phyloP scores from a whole-genome alignment of 2,329 filamentous ascomycete genomes.

The Diaporthe destruens region DNA sequence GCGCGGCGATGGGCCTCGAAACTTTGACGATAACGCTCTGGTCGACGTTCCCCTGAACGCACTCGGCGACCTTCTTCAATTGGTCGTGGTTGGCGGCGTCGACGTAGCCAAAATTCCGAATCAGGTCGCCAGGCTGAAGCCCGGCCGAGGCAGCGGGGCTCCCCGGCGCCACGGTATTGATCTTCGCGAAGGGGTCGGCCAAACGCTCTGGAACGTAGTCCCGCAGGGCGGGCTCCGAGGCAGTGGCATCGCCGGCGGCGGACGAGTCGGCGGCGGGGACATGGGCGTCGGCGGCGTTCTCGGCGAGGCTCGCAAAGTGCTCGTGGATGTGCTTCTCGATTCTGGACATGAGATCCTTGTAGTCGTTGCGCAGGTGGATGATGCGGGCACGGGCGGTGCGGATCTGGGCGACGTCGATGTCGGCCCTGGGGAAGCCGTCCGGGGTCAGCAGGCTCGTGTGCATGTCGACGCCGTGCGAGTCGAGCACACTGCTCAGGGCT shows the following conservation, averaged over 20 bases:
- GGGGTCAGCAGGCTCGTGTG: conserved; percentile 86
- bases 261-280: conserved; percentile 45
- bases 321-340: conserved; percentile 91
- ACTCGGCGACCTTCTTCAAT: conserved; percentile 87
- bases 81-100: conserved; percentile 88
- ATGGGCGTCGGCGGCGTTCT: conserved; percentile 55
- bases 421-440: conserved; percentile 92
- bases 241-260: conserved; percentile 40
- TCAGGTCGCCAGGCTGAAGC: conserved; percentile 81
- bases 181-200: conserved; percentile 81
- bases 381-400: conserved; percentile 93
- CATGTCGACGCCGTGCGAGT: conserved; percentile 94
- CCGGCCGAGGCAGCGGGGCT: conserved; percentile 90
- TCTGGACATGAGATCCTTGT: conserved; percentile 86
- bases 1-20: conserved; percentile 59
- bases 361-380: conserved; percentile 90
- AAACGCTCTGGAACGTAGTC: conserved; percentile 52
- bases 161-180: conserved; percentile 82
- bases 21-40: conserved; percentile 75
- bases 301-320: conserved; percentile 81
- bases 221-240: conserved; percentile 45
- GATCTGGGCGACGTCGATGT: conserved; percentile 96
- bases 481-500: conserved; percentile 86
- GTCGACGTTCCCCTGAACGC: conserved; percentile 89
- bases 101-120: conserved; percentile 87